These are phyloP conservation scores for Fomitopsis pinicola DNA, from an alignment of 1,284 basidiomycete genomes.

Conservation along the genomic window DNA sequence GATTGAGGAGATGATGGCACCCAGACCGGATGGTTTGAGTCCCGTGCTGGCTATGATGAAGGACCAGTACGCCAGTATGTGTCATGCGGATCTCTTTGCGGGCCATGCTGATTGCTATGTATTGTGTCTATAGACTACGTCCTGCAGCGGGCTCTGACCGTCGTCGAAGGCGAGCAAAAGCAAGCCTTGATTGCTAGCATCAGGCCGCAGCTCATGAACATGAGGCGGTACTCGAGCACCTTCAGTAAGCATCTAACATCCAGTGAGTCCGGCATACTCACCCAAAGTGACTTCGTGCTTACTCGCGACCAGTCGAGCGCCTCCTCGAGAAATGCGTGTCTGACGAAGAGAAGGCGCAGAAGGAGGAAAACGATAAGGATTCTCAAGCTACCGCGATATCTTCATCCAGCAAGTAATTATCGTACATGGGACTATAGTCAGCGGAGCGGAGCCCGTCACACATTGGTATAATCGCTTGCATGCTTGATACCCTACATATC, in stretches of 20 bases:
- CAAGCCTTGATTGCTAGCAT: conserved; percentile 59
- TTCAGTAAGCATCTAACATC: conserved; percentile 79
- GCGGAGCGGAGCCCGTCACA: background rate
- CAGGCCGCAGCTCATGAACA: conserved; percentile 61
- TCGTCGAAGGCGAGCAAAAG: conserved; percentile 72
- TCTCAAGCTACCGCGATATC: conserved; percentile 6
- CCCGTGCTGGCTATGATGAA: conserved; percentile 82
- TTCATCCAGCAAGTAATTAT: conserved; percentile 12
- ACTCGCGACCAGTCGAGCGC: conserved; percentile 52
- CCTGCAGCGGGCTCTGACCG: conserved; percentile 68
- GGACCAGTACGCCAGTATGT: conserved; percentile 86
- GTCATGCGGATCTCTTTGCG: background rate
- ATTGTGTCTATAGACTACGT: conserved; percentile 60
- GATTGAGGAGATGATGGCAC: conserved; percentile 78
- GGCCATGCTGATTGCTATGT: background rate
- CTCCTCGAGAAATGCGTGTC: conserved; percentile 45
- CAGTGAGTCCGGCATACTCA: conserved; percentile 44
- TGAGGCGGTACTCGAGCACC: conserved; percentile 67
- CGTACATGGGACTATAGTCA: conserved; percentile 1
- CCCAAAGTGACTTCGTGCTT: conserved; percentile 5
- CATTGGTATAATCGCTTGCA: conserved; percentile 9
- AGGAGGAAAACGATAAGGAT: conserved; percentile 3
- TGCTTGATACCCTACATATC: conserved; percentile 7
- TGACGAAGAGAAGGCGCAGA: conserved; percentile 4
- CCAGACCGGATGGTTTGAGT: conserved; percentile 57